These are phyloP conservation scores for Crassisporium funariophilum DNA, from an alignment of 768 basidiomycete species.

Conservation along the genomic window DNA sequence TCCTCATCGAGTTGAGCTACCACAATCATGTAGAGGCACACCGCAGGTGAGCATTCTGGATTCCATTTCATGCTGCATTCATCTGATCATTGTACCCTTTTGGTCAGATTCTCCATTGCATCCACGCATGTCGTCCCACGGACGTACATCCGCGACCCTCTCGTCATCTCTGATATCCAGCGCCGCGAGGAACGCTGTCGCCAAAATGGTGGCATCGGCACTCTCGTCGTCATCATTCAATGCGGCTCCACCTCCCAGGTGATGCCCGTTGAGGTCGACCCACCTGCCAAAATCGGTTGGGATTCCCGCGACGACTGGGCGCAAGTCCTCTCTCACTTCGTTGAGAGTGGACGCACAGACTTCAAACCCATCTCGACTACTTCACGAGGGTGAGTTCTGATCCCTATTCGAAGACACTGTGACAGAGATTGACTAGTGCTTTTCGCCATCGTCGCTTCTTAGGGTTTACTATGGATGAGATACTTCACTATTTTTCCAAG, in stretches of 20 bases:
- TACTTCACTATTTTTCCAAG: slow-evolving; percentile 3
- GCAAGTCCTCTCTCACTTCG: slow-evolving; percentile 67
- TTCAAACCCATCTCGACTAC: slow-evolving; percentile 86
- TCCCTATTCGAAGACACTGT: slow-evolving; percentile 8
- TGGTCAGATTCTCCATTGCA: slow-evolving; percentile 63
- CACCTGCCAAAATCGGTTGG: slow-evolving; percentile 76
- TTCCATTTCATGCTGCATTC: slow-evolving; percentile 17
- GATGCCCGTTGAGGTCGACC: slow-evolving; percentile 86
- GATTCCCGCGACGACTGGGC: slow-evolving; percentile 75
- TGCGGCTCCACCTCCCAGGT: slow-evolving; percentile 78
- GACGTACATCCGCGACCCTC: slow-evolving; percentile 72
- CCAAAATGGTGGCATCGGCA: slow-evolving; percentile 73
- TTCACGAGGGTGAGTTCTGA: slow-evolving; percentile 61
- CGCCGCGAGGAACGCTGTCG: slow-evolving; percentile 82
- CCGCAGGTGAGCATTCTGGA: slow-evolving; percentile 56
- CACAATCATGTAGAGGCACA: slow-evolving; percentile 58
- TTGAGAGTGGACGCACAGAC: slow-evolving; percentile 71
- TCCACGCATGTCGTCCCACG: slow-evolving; percentile 73
- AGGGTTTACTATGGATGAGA: slow-evolving; percentile 34
- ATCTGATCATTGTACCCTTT: slow-evolving; percentile 23
- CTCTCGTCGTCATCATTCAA: slow-evolving; percentile 73
- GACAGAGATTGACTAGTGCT: background rate
- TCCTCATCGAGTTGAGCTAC: slow-evolving; percentile 69
- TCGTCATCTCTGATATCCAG: slow-evolving; percentile 75
- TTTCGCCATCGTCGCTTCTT: slow-evolving; percentile 1